phyloP scores from a whole-genome alignment of 225 moss, liverwort and hornwort genomes.

The Polytrichum commune region DNA sequence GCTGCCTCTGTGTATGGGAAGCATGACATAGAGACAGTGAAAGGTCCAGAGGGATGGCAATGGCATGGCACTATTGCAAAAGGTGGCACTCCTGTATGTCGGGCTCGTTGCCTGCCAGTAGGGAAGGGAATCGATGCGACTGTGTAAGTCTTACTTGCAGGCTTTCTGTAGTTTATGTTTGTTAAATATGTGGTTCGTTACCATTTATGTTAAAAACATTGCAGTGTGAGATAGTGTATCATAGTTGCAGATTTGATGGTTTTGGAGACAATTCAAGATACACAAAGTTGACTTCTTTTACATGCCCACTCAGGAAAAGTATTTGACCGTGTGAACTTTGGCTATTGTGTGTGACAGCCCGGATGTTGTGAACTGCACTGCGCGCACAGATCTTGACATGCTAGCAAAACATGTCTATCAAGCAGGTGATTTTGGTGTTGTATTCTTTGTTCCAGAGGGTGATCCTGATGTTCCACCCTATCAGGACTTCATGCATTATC shows the following conservation, averaged over 20 bases:
- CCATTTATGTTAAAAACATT: no score
- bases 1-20: constrained; percentile 36
- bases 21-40: constrained; percentile 36
- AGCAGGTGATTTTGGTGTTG: constrained; percentile 96
- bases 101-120: constrained; percentile 88
- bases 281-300: background rate
- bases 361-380: constrained; percentile 97
- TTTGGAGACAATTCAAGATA: constrained; percentile 4
- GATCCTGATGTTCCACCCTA: constrained; percentile 98
- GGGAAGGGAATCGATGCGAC: constrained; percentile 93
- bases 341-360: constrained; percentile 58
- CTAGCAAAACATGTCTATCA: constrained; percentile 98
- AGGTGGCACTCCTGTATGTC: constrained; percentile 96
- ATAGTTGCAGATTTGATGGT: no score
- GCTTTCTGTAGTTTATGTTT: background rate
- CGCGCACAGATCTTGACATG: constrained; percentile 97
- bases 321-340: constrained; percentile 7
- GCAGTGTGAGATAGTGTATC: no score
- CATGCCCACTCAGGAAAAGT: background rate
- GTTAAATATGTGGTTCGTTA: no score
- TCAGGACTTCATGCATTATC: constrained; percentile 96
- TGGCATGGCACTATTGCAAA: constrained; percentile 99
- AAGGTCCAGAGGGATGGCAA: constrained; percentile 83
- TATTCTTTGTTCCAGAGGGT: constrained; percentile 95
- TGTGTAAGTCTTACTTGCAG: constrained; percentile 62